Base-by-base conservation (phyloP, 306 rosid genomes). In the Pyrus bretschneideri region DNA sequence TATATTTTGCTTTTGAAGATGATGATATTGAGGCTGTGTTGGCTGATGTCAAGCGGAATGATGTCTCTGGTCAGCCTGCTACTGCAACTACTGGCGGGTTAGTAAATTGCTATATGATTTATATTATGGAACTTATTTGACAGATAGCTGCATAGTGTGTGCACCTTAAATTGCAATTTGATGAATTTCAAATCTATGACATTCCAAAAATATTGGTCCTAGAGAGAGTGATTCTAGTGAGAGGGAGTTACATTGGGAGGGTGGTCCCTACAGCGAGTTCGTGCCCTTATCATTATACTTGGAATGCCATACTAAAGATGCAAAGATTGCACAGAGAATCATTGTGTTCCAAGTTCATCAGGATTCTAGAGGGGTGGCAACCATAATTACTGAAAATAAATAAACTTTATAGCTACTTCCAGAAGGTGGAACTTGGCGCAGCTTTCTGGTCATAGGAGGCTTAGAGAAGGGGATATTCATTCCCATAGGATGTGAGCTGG, bases 21-120 rank as follows among this genome's bases (percentile, higher is more conserved):
- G 87, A 86, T 31, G 82, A 88, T 70, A 82, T 89, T 75, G 83
- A 81, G 71, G 87, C 93, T 67, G 89, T 91, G 62, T 88, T 96
- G 88, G 86, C 88, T 82, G 96, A 96, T 82, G 88, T 96, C 59
- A 92, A 92, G 88, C 91, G 80, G 80, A 96, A 79, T 81, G 99
- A 96, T 86, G 93, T 90, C 80, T 88, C 91, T 73, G 99, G 96
- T 79, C 99, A 96, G 85, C 97, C 93, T 82, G 99, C 99, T 23
- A 96, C 98, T 51, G 99, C 98, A 67, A 92, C 98, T 70, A 92
- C 96, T 81, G 99, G 99, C 85, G 98, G 99, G 99, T 96, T 79
- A 86, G 89, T 87, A 63, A 71, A 72, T 75, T 55, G 44, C 31
- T 72, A 23, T 45, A n/a, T 62, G 31, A 73, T 80, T 70, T 46